Evolutionary conservation across 768 basidiomycete genomes (phyloP), one percentile per base, ranked within the genome.

Genomic region (Coprinellus micaceus): DNA sequence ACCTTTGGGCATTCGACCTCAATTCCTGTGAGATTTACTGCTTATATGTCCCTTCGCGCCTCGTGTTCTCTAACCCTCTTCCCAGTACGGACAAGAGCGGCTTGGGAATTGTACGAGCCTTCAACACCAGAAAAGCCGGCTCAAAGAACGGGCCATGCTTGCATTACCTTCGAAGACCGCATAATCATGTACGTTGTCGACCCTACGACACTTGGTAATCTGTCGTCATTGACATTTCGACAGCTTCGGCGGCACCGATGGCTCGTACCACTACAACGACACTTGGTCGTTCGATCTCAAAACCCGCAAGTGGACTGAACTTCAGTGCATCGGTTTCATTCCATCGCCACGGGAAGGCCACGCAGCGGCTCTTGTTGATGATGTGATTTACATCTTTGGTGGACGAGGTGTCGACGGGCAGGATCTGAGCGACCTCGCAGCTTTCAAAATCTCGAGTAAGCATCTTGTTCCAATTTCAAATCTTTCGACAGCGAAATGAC

Each of bases 211-310:
- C 15, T 44, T 46, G 26, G n/a, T n/a, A n/a, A n/a, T n/a, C n/a
- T n/a, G n/a, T n/a, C n/a, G 12, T 52, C 54, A 13, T 36, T 56
- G 58, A 58, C 17, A 58, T 60, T 63, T 17, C 51, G 55, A 59
- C 59, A 95, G 91, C 49, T 98, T 99, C 63, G 97, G 97, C 29
- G 97, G 97, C 46, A 99, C 97, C 12, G 97, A 99, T 67, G 95
- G 95, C n/a, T 85, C 88, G 67, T 98, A 89, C 71, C 97, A 98
- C 68, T 99, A 99, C 74, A 99, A 98, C 70, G 97, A 99, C 68
- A 98, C 94, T 6, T 99, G 97, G 97, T 80, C 86, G 1, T 98
- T 91, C 71, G 93, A 96, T 68, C 75, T 94, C 50, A 78, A 77
- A 37, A 88, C 91, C 0, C 79, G 82, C 53, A 82, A 72, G 44